Evolutionary conservation across 1,284 basidiomycete genomes (phyloP).

Genomic region (Pseudozyma flocculosa): DNA sequence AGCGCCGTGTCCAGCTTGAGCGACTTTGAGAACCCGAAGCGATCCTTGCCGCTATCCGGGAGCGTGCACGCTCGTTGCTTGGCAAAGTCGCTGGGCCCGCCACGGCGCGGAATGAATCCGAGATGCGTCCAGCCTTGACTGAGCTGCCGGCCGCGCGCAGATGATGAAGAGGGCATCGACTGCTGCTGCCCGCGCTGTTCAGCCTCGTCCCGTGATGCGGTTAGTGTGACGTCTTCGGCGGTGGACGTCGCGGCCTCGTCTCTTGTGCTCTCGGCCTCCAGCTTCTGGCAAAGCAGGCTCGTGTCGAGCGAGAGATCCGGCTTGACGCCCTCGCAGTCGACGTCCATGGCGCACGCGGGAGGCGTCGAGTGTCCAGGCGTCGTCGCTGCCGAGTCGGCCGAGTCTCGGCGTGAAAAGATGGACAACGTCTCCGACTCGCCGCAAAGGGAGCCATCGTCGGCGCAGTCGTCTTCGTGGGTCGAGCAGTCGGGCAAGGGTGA

Average conservation of each 20-base stretch:
- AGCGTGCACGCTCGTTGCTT: background rate
- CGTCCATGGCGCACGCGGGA: background rate
- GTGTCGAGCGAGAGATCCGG: background rate
- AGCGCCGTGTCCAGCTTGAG: background rate
- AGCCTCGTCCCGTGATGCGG: no score
- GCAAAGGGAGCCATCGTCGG: background rate
- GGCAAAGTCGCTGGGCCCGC: background rate
- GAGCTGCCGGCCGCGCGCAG: background rate
- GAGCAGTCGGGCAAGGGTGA: no score
- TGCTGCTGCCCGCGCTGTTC: no score
- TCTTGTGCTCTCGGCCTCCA: background rate
- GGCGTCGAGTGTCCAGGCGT: background rate
- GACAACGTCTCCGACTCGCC: background rate
- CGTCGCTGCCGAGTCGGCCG: background rate
- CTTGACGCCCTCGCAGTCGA: background rate
- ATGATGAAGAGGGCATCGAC: no score
- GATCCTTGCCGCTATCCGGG: background rate
- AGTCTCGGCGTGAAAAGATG: background rate
- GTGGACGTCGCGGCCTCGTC: background rate
- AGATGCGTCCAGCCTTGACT: background rate
- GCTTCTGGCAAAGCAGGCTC: background rate
- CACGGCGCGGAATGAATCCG: background rate
- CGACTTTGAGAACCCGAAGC: background rate
- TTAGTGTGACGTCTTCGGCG: no score
- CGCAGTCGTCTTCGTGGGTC: background rate